Evolutionary conservation across 1,284 basidiomycete species (phyloP).

Genomic region (Inonotus obliquus): DNA sequence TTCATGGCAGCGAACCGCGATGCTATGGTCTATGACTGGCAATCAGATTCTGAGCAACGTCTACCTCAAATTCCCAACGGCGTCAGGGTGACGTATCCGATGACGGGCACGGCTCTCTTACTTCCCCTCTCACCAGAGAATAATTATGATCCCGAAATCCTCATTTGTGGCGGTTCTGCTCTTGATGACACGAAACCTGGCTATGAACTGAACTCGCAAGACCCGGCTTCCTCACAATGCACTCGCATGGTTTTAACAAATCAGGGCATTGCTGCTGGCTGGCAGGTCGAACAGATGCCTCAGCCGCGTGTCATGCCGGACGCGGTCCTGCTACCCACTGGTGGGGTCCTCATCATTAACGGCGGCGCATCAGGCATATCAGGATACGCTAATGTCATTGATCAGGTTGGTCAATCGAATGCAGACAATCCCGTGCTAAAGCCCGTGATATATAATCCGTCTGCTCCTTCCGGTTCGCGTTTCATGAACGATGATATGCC

Average conservation of each 20-base stretch:
- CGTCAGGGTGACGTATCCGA: constrained; percentile 79
- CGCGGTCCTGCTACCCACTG: constrained; percentile 78
- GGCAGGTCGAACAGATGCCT: constrained; percentile 74
- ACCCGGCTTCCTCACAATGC: constrained; percentile 69
- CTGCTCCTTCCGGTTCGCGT: constrained; percentile 52
- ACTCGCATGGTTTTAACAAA: constrained; percentile 62
- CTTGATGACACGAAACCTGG: constrained; percentile 58
- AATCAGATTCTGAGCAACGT: constrained; percentile 53
- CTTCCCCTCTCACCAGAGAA: constrained; percentile 65
- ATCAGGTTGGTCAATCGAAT: constrained; percentile 71
- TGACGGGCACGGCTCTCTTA: constrained; percentile 67
- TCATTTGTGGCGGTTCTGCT: constrained; percentile 75
- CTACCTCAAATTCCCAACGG: constrained; percentile 74
- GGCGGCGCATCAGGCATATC: constrained; percentile 73
- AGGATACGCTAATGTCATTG: constrained; percentile 77
- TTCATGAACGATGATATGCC: constrained; percentile 63
- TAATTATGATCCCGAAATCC: constrained; percentile 61
- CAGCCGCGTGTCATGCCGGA: constrained; percentile 73
- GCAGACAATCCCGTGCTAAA: constrained; percentile 72
- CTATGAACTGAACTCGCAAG: constrained; percentile 63
- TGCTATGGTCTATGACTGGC: constrained; percentile 78
- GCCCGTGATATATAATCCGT: constrained; percentile 72
- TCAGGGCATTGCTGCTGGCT: constrained; percentile 62
- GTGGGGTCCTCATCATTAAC: constrained; percentile 72
- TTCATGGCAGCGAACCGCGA: constrained; percentile 80